These are phyloP conservation scores for Canavalia gladiata DNA, from an alignment of 306 rosid genomes.

Conservation along the genomic window DNA sequence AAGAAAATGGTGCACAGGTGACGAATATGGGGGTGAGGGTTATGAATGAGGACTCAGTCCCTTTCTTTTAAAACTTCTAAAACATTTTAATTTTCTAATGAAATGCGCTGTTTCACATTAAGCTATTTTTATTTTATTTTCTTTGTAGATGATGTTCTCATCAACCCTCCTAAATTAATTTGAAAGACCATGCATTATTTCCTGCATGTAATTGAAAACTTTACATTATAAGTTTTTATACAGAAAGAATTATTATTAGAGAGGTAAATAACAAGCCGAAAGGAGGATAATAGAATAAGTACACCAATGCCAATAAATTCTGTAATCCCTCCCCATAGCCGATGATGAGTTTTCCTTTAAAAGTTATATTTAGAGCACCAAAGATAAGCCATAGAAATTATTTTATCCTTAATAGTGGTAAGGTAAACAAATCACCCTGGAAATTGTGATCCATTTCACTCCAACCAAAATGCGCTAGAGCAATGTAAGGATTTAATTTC, in stretches of 20 bases:
- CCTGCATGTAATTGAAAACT: too few relatives aligned
- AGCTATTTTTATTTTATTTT: slow-evolving; percentile 4
- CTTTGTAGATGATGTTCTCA: neutral
- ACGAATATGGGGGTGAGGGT: too few relatives aligned
- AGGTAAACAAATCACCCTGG: neutral
- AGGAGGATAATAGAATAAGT: neutral
- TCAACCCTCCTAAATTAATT: neutral
- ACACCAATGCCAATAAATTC: neutral
- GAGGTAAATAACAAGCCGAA: neutral
- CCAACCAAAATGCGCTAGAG: slow-evolving; percentile 15
- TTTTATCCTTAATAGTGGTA: neutral
- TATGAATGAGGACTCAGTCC: too few relatives aligned
- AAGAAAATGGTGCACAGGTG: too few relatives aligned
- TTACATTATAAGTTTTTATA: neutral
- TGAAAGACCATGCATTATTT: neutral
- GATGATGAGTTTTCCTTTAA: neutral
- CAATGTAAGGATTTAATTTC: neutral
- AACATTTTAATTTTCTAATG: too few relatives aligned
- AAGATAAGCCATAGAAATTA: neutral
- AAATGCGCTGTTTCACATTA: neutral
- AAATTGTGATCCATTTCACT: slow-evolving; percentile 17
- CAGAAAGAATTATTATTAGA: neutral
- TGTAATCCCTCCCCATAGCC: neutral
- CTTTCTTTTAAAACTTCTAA: too few relatives aligned
- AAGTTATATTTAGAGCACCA: neutral